Conservation (phyloP, 768 basidiomycete genomes). For the Chalciporus chontae region DNA sequence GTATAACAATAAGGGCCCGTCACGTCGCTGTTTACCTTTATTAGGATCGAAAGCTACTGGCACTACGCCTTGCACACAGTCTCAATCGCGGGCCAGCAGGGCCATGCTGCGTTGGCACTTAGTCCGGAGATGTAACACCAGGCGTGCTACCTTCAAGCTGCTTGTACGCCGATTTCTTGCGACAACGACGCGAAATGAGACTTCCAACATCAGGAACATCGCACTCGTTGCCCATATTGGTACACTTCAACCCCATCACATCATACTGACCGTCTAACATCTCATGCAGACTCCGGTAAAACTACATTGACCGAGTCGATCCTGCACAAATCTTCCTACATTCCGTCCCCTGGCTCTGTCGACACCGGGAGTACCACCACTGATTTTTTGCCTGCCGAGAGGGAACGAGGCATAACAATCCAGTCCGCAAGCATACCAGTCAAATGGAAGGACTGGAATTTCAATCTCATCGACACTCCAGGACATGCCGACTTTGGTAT, state of each 20-base stretch:
- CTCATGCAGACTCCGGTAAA: slow-evolving; percentile 73
- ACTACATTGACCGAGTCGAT: slow-evolving; percentile 89
- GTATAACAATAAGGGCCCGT: background rate
- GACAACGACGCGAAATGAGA: slow-evolving; percentile 28
- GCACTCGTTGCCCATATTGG: slow-evolving; percentile 90
- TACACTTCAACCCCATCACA: slow-evolving; percentile 28
- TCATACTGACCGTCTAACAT: slow-evolving; percentile 1
- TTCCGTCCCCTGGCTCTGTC: slow-evolving; percentile 73
- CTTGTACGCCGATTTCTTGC: slow-evolving; percentile 17
- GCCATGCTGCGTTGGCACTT: slow-evolving; percentile 20
- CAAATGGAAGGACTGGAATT: slow-evolving; percentile 78
- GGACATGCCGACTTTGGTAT: slow-evolving; percentile 96
- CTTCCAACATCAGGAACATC: slow-evolving; percentile 62
- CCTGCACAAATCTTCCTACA: slow-evolving; percentile 68
- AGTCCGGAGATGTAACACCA: slow-evolving; percentile 10
- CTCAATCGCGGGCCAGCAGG: background rate
- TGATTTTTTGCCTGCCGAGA: slow-evolving; percentile 85
- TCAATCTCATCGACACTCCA: slow-evolving; percentile 88
- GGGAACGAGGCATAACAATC: slow-evolving; percentile 89
- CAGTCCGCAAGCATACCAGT: slow-evolving; percentile 91
- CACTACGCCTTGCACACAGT: background rate
- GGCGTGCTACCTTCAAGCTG: background rate
- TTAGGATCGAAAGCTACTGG: slow-evolving; percentile 7
- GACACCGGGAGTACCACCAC: slow-evolving; percentile 90
- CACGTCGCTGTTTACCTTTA: slow-evolving; percentile 14